A percentile compares a stretch with the other conserved stretches of the same genome.
Evolutionary conservation across 805 yeast genomes (phyloP).

Genomic region (Kuraishia ogatae): DNA sequence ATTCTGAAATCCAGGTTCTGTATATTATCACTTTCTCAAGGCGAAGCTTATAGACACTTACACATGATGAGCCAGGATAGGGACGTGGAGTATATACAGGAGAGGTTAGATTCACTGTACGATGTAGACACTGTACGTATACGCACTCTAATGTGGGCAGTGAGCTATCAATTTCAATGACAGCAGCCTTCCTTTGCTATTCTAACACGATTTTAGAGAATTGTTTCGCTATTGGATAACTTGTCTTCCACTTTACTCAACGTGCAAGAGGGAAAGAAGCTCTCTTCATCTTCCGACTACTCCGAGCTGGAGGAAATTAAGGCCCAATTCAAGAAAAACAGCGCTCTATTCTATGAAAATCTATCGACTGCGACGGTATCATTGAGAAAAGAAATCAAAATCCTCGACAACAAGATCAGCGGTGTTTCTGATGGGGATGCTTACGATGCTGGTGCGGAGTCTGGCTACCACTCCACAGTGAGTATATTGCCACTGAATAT

Average conservation of each 20-base stretch:
- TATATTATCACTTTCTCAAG: no score
- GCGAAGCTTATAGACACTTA: background rate
- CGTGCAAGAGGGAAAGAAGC: conserved; percentile 23
- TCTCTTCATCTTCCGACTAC: conserved; percentile 8
- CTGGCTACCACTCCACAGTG: conserved; percentile 17
- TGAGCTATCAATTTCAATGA: no score
- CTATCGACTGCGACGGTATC: conserved; percentile 51
- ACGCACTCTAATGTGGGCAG: background rate
- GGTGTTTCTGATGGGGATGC: conserved; percentile 15
- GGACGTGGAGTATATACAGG: conserved; percentile 27
- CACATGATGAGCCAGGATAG: background rate
- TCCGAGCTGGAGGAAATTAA: conserved; percentile 19
- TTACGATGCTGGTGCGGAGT: conserved; percentile 2
- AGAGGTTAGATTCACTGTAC: conserved; percentile 42
- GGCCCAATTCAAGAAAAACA: conserved; percentile 31
- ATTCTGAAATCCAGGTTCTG: no score
- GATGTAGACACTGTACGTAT: conserved; percentile 34
- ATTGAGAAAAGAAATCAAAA: conserved; percentile 57
- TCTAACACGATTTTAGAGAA: conserved; percentile 16
- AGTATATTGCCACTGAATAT: conserved; percentile 61
- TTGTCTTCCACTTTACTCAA: conserved; percentile 39
- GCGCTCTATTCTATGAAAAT: conserved; percentile 40
- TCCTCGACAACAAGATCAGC: conserved; percentile 52
- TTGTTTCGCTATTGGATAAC: conserved; percentile 42
- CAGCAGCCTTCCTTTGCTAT: background rate